Percentiles rank a stretch among this genome's conserved stretches.
phyloP scores from a whole-genome alignment of 768 basidiomycete species.

The Mycena alexandri region DNA sequence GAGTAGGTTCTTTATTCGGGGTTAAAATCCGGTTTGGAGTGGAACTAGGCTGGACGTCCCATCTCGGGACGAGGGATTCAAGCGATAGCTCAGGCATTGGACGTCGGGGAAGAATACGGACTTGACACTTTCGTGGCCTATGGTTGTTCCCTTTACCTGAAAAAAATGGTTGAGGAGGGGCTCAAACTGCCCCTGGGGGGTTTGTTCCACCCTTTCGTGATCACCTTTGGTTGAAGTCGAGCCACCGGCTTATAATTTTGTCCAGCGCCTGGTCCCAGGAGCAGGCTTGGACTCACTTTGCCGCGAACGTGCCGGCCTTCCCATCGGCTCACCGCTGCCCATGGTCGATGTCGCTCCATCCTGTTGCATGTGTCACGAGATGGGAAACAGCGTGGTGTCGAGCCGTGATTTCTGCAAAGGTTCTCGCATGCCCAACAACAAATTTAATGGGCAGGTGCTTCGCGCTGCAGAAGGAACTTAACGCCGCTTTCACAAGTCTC shows the following conservation, averaged over 20 bases:
- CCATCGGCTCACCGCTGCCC: neutral
- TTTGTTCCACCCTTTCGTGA: neutral
- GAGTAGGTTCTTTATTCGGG: neutral
- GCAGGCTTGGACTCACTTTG: neutral
- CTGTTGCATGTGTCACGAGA: too few species aligned
- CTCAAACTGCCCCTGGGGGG: neutral
- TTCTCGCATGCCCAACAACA: too few species aligned
- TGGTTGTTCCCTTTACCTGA: neutral
- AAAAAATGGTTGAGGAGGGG: neutral
- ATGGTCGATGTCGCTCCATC: too few species aligned
- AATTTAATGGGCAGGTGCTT: too few species aligned
- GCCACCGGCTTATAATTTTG: constrained; percentile 10
- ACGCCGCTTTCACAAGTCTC: too few species aligned
- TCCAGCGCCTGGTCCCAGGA: constrained; percentile 10
- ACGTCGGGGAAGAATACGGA: neutral
- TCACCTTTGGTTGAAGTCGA: neutral
- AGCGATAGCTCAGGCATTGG: neutral
- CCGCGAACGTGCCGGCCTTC: neutral
- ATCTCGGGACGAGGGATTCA: neutral
- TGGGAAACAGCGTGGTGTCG: too few species aligned
- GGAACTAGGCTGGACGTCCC: neutral
- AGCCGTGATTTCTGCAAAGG: too few species aligned
- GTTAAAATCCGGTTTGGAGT: neutral
- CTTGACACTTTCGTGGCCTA: neutral
- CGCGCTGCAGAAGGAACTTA: too few species aligned